Evolutionary conservation across 768 basidiomycete species (phyloP).

Genomic region (Boletus eberwhitei): DNA sequence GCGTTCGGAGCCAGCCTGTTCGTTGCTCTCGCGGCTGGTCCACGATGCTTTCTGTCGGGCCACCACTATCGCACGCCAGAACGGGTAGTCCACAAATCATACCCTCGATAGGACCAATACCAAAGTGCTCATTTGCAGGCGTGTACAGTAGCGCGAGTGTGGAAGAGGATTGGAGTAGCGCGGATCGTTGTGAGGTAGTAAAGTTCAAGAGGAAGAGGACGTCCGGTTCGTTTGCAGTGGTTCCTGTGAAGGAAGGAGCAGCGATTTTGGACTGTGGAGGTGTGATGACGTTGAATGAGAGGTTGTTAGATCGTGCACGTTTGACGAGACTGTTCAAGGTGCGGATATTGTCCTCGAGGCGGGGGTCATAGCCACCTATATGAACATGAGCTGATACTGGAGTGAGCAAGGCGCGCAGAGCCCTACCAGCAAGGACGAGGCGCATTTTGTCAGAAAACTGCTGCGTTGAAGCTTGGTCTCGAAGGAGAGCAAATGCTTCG

Average conservation of each 20-base stretch:
- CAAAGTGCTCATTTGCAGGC: constrained; percentile 94
- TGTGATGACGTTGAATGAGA: constrained; percentile 58
- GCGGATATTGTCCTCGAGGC: constrained; percentile 77
- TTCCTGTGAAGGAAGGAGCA: constrained; percentile 42
- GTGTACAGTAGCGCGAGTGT: constrained; percentile 87
- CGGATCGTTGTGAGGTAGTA: constrained; percentile 76
- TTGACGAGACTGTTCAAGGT: constrained; percentile 63
- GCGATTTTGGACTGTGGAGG: constrained; percentile 40
- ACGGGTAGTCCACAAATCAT: constrained; percentile 92
- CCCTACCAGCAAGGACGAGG: constrained; percentile 74
- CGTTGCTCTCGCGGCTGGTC: constrained; percentile 37
- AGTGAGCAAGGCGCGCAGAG: background rate
- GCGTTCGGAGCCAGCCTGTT: constrained; percentile 77
- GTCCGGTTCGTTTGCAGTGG: constrained; percentile 43
- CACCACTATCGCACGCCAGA: constrained; percentile 81
- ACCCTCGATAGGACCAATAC: constrained; percentile 92
- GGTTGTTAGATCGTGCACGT: constrained; percentile 47
- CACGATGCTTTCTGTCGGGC: constrained; percentile 87
- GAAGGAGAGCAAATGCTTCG: constrained; percentile 64
- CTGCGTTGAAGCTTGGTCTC: constrained; percentile 23
- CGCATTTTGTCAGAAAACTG: constrained; percentile 42
- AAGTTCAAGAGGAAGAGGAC: constrained; percentile 93
- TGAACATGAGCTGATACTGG: background rate
- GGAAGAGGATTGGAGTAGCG: constrained; percentile 63
- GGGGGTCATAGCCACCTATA: constrained; percentile 86